phyloP scores from a whole-genome alignment of 768 basidiomycete species.

The Tulasnella calospora region DNA sequence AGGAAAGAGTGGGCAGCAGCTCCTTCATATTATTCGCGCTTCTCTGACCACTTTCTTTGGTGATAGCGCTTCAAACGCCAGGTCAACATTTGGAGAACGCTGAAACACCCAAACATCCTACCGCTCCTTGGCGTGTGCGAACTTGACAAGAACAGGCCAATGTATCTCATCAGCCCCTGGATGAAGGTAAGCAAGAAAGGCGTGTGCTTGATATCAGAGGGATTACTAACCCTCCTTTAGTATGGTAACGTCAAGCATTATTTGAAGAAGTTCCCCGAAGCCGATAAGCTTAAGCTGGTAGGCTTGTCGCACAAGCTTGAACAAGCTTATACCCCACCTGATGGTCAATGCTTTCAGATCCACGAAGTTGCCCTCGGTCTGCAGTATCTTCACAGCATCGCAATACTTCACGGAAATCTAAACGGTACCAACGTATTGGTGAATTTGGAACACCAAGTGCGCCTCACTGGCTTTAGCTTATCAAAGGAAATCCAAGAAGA shows the following conservation, averaged over 20 bases:
- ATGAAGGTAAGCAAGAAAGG: not conserved
- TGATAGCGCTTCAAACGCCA: not conserved
- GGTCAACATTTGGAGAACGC: not conserved
- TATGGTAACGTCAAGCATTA: not conserved
- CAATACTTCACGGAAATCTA: not conserved
- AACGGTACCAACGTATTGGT: not conserved
- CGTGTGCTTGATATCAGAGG: not conserved
- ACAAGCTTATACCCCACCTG: not conserved
- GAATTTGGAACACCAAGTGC: not conserved
- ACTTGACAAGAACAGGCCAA: not conserved
- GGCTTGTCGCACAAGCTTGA: not conserved
- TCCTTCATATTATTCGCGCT: not conserved
- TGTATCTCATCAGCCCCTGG: not conserved
- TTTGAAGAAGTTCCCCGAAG: not conserved
- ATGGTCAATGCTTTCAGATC: not conserved
- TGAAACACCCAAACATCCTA: not conserved
- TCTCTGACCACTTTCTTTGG: not conserved
- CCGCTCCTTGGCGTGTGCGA: not conserved
- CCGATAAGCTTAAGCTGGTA: not conserved
- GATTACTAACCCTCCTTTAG: not conserved
- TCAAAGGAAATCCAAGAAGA: not conserved
- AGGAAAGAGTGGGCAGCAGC: not conserved
- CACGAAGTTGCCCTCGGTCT: not conserved
- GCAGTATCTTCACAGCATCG: not conserved
- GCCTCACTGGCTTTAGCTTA: not conserved